Conservation (phyloP, 1,284 basidiomycete species). For the Cutaneotrichosporon sp. region DNA sequence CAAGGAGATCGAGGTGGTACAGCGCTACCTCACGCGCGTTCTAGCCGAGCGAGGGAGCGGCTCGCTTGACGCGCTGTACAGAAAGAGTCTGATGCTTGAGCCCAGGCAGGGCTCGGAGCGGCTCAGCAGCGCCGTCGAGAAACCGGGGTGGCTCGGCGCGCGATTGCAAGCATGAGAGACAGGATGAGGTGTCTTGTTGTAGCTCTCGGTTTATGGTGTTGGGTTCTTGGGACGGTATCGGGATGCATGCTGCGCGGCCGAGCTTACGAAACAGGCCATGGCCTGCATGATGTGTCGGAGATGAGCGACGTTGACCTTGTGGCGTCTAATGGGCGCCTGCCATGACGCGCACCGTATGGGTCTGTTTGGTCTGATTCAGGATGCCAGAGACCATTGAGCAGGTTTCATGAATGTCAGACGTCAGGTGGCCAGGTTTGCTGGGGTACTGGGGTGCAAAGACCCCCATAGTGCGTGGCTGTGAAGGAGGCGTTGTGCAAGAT, state of each 20-base stretch:
- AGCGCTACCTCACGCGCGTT: constrained; percentile 43
- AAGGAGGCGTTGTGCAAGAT: too few relatives aligned
- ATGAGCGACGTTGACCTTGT: background rate
- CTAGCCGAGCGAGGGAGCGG: constrained; percentile 51
- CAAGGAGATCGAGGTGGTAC: constrained; percentile 49
- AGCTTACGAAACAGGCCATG: background rate
- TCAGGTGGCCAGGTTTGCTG: too few relatives aligned
- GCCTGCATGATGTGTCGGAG: background rate
- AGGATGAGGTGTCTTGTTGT: background rate
- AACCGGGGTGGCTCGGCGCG: constrained; percentile 42
- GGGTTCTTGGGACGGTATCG: background rate
- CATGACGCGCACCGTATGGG: too few relatives aligned
- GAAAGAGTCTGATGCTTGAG: constrained; percentile 52
- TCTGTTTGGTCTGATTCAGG: too few relatives aligned
- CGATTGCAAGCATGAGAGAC: constrained; percentile 5
- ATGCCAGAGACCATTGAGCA: too few relatives aligned
- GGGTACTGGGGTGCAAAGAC: too few relatives aligned
- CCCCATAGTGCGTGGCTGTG: too few relatives aligned
- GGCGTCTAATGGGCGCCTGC: background rate
- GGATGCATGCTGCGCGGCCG: background rate
- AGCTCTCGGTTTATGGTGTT: background rate
- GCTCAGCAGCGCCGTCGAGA: constrained; percentile 41
- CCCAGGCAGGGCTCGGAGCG: constrained; percentile 47
- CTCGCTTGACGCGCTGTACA: constrained; percentile 51
- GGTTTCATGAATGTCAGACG: too few relatives aligned